Base-by-base conservation (phyloP, 345 rosid species). In the Camelina hispida region DNA sequence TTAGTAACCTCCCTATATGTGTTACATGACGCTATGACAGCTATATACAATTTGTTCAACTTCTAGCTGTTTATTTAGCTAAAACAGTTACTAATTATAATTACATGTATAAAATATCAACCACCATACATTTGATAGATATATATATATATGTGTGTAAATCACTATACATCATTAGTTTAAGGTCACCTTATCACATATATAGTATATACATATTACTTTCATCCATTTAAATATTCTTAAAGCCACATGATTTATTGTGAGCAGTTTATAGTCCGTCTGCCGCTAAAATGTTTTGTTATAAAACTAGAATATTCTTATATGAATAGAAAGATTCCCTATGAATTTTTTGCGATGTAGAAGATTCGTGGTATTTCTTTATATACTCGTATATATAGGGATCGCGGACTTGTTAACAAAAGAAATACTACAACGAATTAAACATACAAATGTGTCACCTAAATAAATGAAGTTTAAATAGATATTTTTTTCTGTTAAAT, bases 21-120 rank as follows among this genome's bases (percentile, higher is more conserved):
- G 47, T 48, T 60, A 68, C 12, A 52, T 75, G 60, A 75, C 74
- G 63, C 37, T 43, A 42, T 75, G 62, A 52, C 69, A 75, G 68
- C 74, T 75, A 68, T 34, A 2, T 28, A 46, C 25, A 54, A 40
- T 58, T 14, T 71, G 50, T 60, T 48, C 67, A 60, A 57, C 20
- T 57, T 69, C 9, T 48, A 60, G 48, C 28, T 60, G 75, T 44
- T 66, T 66, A 35, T 42, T 37, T 64, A 6, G 70, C 6, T 56
- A n/a, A 55, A 56, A 23, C 43, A 42, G 25, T 66, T 44, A 64
- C 64, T 44, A 51, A 9, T 4, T 23, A n/a, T 23, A 13, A 7
- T 18, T 20, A 3, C 47, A 30, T 13, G 20, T 30, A 5, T 30
- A 10, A 6, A 62, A 14, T 48, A 70, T 37, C 22, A 16, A 63